Evolutionary conservation across 306 rosid species (phyloP), one percentile per base, ranked within the genome.

Genomic region (Phaseolus lunatus): DNA sequence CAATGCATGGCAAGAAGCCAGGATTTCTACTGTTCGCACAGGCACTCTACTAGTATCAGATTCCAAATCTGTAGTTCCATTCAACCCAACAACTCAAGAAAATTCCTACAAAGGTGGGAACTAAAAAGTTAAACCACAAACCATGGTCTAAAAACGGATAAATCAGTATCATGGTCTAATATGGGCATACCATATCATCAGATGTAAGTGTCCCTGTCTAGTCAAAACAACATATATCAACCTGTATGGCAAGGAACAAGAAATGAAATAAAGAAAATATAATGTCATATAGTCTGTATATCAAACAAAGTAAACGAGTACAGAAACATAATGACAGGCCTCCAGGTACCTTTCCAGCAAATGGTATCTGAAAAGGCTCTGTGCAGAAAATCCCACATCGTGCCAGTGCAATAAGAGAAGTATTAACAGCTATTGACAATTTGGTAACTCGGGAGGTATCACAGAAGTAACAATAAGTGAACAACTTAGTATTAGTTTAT

Each of bases 151-250:
- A 76, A 47, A 72, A 44, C n/a, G 31, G 76, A 78, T 4, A 64
- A 72, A 67, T 58, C 47, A 76, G 64, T 63, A 39, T 31, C 16
- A 39, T 27, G 53, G 48, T 62, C 20, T 53, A 29, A 75, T 41
- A 74, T 47, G 27, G 74, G 41, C 85, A 69, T 91, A 95, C 99
- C 99, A 95, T 95, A 87, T 95, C 99, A 77, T 95, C 99, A 56
- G 99, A 95, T 45, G 99, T 95, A 77, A 95, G 92, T 20, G 99
- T 95, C 86, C 99, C 99, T 53, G 99, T 95, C 90, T 95, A 92
- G 90, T 95, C 99, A 43, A 95, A 95, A 86, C 99, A 95, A 72
- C 99, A 95, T 77, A 95, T 92, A 84, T 95, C 99, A 84, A 95
- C 99, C 99, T 95, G 85, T 67, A 83, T 16, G 62, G 22, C 29